These are phyloP conservation scores for Kandelia obovata DNA, from an alignment of 345 rosid genomes.

Conservation along the genomic window DNA sequence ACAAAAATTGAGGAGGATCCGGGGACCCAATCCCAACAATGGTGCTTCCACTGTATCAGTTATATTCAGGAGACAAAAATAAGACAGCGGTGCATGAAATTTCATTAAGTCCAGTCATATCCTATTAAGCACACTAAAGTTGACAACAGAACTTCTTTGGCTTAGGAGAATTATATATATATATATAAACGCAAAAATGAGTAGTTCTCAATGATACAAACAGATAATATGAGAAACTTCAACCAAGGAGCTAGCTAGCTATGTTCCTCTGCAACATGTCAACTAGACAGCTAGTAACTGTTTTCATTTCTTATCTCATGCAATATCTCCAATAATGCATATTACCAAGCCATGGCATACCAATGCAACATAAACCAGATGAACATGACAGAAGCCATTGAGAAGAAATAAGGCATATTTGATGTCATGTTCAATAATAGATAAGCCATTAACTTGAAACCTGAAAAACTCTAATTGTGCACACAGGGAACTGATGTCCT, in stretches of 20 bases:
- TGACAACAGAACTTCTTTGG: neutral
- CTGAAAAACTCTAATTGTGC: neutral
- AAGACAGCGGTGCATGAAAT: neutral
- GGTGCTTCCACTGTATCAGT: constrained; percentile 77
- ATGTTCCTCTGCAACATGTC: too few species aligned
- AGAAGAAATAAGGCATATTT: constrained; percentile 1
- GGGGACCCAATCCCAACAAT: constrained; percentile 92
- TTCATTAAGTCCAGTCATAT: neutral
- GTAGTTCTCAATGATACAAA: too few species aligned
- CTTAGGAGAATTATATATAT: neutral
- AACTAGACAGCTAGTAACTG: too few species aligned
- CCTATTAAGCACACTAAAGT: neutral
- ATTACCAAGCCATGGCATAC: too few species aligned
- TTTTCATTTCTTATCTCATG: too few species aligned
- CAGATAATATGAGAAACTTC: too few species aligned
- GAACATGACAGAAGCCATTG: neutral
- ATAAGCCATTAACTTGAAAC: constrained; percentile 2
- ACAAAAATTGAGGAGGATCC: constrained; percentile 84
- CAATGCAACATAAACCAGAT: too few species aligned
- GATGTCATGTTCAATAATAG: neutral
- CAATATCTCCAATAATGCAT: too few species aligned
- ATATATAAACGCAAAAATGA: too few species aligned
- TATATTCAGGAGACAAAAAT: constrained; percentile 8
- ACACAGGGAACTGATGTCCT: neutral
- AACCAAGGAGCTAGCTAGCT: too few species aligned